Percentiles rank a stretch among this genome's conserved stretches.
Evolutionary conservation across 805 yeast genomes (phyloP).

Genomic region (Allodekkera sacchari): DNA sequence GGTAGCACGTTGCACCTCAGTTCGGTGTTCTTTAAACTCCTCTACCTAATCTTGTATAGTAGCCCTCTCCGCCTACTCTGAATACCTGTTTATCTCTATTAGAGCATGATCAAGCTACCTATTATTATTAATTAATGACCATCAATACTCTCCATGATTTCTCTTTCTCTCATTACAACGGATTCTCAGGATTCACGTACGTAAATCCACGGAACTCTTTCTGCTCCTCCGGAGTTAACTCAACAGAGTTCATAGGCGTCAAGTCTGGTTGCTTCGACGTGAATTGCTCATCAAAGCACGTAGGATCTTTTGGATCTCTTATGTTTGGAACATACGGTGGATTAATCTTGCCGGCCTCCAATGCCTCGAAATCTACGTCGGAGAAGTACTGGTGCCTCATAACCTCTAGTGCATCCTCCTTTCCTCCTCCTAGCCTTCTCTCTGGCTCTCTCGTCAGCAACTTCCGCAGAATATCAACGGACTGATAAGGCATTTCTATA

Average conservation of each 20-base stretch:
- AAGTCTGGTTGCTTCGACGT: conserved; percentile 90
- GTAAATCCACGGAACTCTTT: conserved; percentile 97
- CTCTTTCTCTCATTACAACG: conserved; percentile 7
- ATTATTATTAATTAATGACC: too few species aligned
- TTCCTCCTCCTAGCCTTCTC: conserved; percentile 78
- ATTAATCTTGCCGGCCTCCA: conserved; percentile 56
- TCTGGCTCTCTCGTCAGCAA: conserved; percentile 83
- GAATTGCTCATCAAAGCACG: conserved; percentile 90
- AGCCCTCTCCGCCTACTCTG: too few species aligned
- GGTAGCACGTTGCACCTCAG: too few species aligned
- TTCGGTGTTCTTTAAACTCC: too few species aligned
- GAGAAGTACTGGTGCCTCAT: conserved; percentile 93
- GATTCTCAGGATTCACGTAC: conserved; percentile 57
- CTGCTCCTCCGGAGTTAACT: conserved; percentile 81
- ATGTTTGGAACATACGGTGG: conserved; percentile 92
- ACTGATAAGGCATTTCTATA: conserved; percentile 93
- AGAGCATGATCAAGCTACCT: too few species aligned
- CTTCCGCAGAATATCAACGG: conserved; percentile 89
- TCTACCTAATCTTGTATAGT: too few species aligned
- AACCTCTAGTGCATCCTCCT: conserved; percentile 83
- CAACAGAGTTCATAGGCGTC: conserved; percentile 88
- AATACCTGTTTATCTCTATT: too few species aligned
- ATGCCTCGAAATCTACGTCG: conserved; percentile 85
- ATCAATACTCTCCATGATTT: too few species aligned
- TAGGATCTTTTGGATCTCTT: conserved; percentile 79